Conservation (phyloP, 352 stramenopile species). For the Phytophthora brassicae region DNA sequence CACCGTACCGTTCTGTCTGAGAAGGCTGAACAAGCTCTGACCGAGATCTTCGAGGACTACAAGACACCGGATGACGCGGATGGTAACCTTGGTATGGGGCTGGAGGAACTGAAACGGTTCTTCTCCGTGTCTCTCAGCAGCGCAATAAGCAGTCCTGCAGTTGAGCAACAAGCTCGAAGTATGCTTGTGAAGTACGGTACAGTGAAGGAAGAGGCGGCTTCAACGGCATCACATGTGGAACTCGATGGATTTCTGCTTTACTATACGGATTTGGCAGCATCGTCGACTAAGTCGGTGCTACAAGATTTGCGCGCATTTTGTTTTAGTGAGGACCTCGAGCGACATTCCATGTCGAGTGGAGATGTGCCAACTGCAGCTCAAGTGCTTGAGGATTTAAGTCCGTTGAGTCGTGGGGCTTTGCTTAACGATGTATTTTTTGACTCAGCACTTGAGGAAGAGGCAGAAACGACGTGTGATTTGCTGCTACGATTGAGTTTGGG, state of each 20-base stretch:
- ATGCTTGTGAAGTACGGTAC: conserved; percentile 75
- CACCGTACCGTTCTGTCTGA: conserved; percentile 71
- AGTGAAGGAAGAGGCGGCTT: conserved; percentile 31
- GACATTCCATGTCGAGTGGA: conserved; percentile 31
- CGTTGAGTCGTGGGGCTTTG: conserved; percentile 63
- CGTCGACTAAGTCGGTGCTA: conserved; percentile 76
- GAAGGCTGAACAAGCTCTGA: conserved; percentile 71
- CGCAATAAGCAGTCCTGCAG: conserved; percentile 41
- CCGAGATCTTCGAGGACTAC: conserved; percentile 77
- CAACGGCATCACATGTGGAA: conserved; percentile 45
- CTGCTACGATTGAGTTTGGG: conserved; percentile 71
- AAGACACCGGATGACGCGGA: conserved; percentile 32
- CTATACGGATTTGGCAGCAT: conserved; percentile 78
- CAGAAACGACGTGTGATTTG: conserved; percentile 77
- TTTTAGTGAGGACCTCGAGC: conserved; percentile 81
- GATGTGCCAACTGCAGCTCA: conserved; percentile 36
- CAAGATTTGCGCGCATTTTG: conserved; percentile 79
- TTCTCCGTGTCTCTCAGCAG: conserved; percentile 73
- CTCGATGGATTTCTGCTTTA: conserved; percentile 80
- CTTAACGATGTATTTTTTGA: conserved; percentile 86
- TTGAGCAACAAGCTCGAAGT: conserved; percentile 65
- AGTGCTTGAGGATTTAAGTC: conserved; percentile 51
- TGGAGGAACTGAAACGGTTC: conserved; percentile 68
- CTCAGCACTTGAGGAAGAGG: conserved; percentile 84
- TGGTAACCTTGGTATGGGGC: conserved; percentile 38